phyloP scores from a whole-genome alignment of 2,329 filamentous ascomycete species.

The Xylaria sp. region DNA sequence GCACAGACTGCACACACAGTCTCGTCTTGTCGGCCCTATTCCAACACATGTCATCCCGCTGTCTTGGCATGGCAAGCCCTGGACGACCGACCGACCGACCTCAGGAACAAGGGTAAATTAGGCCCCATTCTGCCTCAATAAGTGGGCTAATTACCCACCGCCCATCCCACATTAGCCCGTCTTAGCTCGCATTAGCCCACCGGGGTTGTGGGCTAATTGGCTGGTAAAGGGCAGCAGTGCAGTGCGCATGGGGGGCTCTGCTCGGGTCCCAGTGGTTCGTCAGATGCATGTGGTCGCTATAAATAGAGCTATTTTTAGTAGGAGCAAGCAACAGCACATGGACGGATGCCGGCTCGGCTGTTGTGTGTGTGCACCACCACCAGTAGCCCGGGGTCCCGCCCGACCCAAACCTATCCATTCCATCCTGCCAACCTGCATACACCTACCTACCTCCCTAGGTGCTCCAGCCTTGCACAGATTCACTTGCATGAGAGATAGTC shows the following conservation, averaged over 20 bases:
- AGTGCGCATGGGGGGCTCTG: slow-evolving; percentile 16
- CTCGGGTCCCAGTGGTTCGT: background rate
- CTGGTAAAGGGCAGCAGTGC: slow-evolving; percentile 20
- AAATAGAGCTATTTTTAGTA: slow-evolving; percentile 42
- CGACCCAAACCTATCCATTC: too few relatives aligned
- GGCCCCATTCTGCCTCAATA: slow-evolving; percentile 12
- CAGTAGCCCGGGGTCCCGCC: slow-evolving; percentile 23
- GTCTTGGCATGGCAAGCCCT: background rate
- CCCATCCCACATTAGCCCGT: slow-evolving; percentile 6
- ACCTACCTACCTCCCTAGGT: background rate
- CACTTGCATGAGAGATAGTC: slow-evolving; percentile 20
- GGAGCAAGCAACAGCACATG: too few relatives aligned
- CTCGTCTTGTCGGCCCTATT: background rate
- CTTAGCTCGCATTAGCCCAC: slow-evolving; percentile 33
- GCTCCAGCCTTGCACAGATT: slow-evolving; percentile 15
- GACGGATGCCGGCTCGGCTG: slow-evolving; percentile 31
- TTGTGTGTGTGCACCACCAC: too few relatives aligned
- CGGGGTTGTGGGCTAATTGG: slow-evolving; percentile 29
- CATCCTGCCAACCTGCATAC: slow-evolving; percentile 1
- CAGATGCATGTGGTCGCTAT: slow-evolving; percentile 29
- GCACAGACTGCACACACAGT: too few relatives aligned
- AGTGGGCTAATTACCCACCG: slow-evolving; percentile 26
- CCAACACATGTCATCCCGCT: background rate
- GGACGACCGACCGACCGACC: too few relatives aligned
- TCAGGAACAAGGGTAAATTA: slow-evolving; percentile 18